phyloP scores from a whole-genome alignment of 345 rosid species.

The Leavenworthia alabamica region DNA sequence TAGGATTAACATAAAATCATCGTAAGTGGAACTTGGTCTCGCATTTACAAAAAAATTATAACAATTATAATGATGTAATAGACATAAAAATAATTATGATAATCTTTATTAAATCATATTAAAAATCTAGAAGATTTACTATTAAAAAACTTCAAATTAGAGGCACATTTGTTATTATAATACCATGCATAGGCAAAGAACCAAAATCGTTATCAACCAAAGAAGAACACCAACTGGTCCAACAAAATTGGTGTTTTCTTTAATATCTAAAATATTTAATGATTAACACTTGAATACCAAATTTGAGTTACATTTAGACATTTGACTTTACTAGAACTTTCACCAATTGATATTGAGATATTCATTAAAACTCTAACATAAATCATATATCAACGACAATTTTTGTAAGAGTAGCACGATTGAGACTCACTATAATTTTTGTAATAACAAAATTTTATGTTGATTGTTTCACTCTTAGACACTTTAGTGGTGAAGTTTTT shows the following conservation, averaged over 20 bases:
- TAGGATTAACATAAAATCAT: background rate
- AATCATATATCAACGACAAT: conserved; percentile 25
- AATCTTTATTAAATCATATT: background rate
- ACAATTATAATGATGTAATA: too few relatives aligned
- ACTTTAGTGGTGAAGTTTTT: conserved; percentile 3
- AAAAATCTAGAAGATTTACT: background rate
- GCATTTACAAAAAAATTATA: too few relatives aligned
- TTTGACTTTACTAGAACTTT: background rate
- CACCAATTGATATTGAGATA: conserved; percentile 21
- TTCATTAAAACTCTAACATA: conserved; percentile 21
- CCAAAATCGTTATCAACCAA: background rate
- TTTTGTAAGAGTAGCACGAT: conserved; percentile 19
- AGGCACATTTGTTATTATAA: background rate
- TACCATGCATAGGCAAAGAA: background rate
- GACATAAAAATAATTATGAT: too few relatives aligned
- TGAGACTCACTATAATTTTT: conserved; percentile 21
- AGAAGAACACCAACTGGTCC: background rate
- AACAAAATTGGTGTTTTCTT: conserved; percentile 1
- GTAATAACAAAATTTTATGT: conserved; percentile 25
- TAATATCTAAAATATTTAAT: background rate
- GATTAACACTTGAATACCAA: background rate
- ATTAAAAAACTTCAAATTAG: background rate
- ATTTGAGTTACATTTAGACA: too few relatives aligned
- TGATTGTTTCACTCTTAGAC: conserved; percentile 16
- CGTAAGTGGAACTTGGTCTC: too few relatives aligned